These are phyloP conservation scores for Cicer bijugum DNA, from an alignment of 306 rosid genomes.

Conservation along the genomic window DNA sequence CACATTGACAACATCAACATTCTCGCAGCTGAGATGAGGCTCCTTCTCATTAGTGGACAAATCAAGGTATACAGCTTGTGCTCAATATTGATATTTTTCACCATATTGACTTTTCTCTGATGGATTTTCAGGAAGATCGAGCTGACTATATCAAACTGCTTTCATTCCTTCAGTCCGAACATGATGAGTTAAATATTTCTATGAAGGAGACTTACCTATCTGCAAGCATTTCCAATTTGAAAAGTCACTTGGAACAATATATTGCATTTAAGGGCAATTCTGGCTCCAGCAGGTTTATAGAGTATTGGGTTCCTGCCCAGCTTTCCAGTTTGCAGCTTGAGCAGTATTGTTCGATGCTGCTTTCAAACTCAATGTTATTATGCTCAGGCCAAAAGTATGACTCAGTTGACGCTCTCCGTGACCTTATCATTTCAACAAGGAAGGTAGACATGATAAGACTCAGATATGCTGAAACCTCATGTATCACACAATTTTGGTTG, in stretches of 20 bases:
- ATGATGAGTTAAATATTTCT: slow-evolving; percentile 28
- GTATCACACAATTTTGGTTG: not conserved
- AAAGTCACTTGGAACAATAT: slow-evolving; percentile 47
- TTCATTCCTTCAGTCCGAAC: slow-evolving; percentile 46
- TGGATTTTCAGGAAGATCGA: slow-evolving; percentile 49
- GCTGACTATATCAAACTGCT: slow-evolving; percentile 49
- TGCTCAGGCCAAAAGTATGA: slow-evolving; percentile 47
- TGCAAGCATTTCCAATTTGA: slow-evolving; percentile 47
- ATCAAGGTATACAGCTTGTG: slow-evolving; percentile 48
- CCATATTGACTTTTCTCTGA: slow-evolving; percentile 13
- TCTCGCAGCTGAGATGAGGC: slow-evolving; percentile 45
- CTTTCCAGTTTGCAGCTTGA: slow-evolving; percentile 57
- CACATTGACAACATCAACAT: slow-evolving; percentile 36
- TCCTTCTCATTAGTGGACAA: slow-evolving; percentile 51
- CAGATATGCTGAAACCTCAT: slow-evolving; percentile 32
- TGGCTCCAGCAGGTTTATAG: slow-evolving; percentile 47
- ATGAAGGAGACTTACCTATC: slow-evolving; percentile 5
- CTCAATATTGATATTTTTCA: slow-evolving; percentile 39
- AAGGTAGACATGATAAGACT: slow-evolving; percentile 47
- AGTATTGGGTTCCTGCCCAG: slow-evolving; percentile 59
- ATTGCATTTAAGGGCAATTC: slow-evolving; percentile 44
- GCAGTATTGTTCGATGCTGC: slow-evolving; percentile 56
- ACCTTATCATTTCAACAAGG: slow-evolving; percentile 48
- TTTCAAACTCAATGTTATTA: slow-evolving; percentile 48
- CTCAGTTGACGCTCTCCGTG: slow-evolving; percentile 44